Base-by-base conservation (phyloP, 2,329 filamentous ascomycete species). In the Fusarium circinatum region DNA sequence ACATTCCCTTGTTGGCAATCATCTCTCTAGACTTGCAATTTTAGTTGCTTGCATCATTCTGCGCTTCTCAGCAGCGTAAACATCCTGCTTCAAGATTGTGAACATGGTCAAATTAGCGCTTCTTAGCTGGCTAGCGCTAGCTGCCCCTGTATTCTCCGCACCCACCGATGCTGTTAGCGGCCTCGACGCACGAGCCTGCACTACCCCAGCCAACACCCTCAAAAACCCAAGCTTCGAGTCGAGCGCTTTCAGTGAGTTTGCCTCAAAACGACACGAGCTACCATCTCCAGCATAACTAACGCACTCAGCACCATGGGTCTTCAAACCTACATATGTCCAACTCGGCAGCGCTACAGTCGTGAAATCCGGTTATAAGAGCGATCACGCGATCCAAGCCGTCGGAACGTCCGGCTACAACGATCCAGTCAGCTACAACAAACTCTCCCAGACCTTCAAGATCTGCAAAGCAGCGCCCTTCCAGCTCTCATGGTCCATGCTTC, bases 1-100 rank as follows among this genome's bases (percentile, higher is more conserved):
- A 0, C 1, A 11, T 6, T 36, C 15, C 15, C 10, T 9, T 5
- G 8, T 0, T 7, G 7, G 13, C 3, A 24, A 0, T 15, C 0
- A 10, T 9, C 8, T 2, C 2, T 8, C 7, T 2, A 8, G 18
- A 22, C 3, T 17, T 26, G 5, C 6, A 14, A 8, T 38, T 28
- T 15, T 6, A 5, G 17, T 36, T 26, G 6, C 8, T 13, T 14
- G 4, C 8, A 24, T 24, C 0, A 12, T 8, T 26, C 9, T 48
- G 2, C n/a, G 9, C 3, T 22, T 28, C 8, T 22, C 15, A 24
- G 5, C 3, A 1, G 2, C 2, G 5, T 14, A 20, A 20, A 15
- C 2, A 22, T 5, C 5, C 44, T 9, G 0, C 3, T 6, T 22
- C 5, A 48, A 13, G 9, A 36, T 5, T 7, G 3, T 4, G 0